phyloP scores from a whole-genome alignment of 2,329 filamentous ascomycete species.

The Venturia nashicola region DNA sequence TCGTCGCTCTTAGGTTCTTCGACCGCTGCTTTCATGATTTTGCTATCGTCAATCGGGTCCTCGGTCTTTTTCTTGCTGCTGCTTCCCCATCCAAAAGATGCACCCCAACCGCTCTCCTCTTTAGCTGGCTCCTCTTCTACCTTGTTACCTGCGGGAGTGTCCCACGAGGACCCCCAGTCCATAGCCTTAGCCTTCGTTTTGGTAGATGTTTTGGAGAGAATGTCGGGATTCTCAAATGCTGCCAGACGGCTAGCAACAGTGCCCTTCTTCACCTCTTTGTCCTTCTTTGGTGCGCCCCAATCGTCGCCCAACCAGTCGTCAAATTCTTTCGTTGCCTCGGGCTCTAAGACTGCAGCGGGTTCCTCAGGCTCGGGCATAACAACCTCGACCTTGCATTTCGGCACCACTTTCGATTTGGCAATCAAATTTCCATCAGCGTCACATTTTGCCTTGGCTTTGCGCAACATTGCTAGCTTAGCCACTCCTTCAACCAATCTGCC shows the following conservation, averaged over 20 bases:
- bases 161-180: constrained; percentile 17
- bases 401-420: constrained; percentile 1
- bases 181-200: constrained; percentile 19
- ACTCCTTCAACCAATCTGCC: constrained; percentile 42
- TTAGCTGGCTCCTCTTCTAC: constrained; percentile 11
- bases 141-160: constrained; percentile 15
- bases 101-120: background rate
- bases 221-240: constrained; percentile 11
- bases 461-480: background rate
- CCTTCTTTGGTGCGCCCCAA: constrained; percentile 15
- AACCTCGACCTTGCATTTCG: constrained; percentile 1
- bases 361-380: constrained; percentile 5
- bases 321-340: background rate
- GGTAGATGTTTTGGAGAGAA: constrained; percentile 5
- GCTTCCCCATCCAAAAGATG: constrained; percentile 1
- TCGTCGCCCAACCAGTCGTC: constrained; percentile 12
- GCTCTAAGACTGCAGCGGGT: background rate
- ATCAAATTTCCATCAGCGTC: background rate
- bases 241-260: constrained; percentile 6
- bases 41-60: constrained; percentile 16
- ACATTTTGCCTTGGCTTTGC: constrained; percentile 8
- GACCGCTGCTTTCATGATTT: constrained; percentile 33
- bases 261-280: constrained; percentile 16
- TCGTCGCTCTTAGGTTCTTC: constrained; percentile 37
- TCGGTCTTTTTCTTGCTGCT: constrained; percentile 8